Conservation (phyloP, 306 rosid genomes). For the Trifolium dubium region DNA sequence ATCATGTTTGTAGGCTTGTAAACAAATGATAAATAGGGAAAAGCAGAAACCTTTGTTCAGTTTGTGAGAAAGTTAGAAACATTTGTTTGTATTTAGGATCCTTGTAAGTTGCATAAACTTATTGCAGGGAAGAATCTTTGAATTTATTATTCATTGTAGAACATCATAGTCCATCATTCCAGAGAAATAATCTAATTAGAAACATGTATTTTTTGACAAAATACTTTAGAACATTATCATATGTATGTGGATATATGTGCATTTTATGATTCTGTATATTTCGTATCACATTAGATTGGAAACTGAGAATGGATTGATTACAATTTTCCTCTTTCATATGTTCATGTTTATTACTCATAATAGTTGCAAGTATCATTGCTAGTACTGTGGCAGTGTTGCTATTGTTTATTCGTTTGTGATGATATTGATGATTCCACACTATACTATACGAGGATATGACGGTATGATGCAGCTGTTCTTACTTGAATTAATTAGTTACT, state of each 20-base stretch:
- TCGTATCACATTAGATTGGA: conserved; percentile 32
- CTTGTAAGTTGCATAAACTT: background rate
- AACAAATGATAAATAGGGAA: conserved; percentile 26
- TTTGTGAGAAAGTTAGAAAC: conserved; percentile 21
- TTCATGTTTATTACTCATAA: conserved; percentile 21
- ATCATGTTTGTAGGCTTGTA: conserved; percentile 9
- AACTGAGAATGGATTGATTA: conserved; percentile 7
- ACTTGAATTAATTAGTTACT: conserved; percentile 11
- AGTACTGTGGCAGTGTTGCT: background rate
- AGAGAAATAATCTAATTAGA: conserved; percentile 7
- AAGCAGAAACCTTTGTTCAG: conserved; percentile 10
- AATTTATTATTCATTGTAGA: conserved; percentile 16
- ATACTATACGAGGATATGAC: background rate
- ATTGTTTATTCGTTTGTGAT: background rate
- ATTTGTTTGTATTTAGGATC: conserved; percentile 19
- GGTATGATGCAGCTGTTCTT: conserved; percentile 17
- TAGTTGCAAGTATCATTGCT: conserved; percentile 9
- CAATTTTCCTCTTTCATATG: conserved; percentile 19
- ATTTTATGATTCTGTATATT: conserved; percentile 23
- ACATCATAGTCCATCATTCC: conserved; percentile 20
- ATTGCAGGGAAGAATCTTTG: conserved; percentile 1
- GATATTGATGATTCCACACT: conserved; percentile 17
- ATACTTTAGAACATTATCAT: conserved; percentile 28
- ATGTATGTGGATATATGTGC: background rate
- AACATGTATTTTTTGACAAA: conserved; percentile 4